Evolutionary conservation across 176 grass and related monocot genomes (phyloP).

Genomic region (Coix lacrymajobi): DNA sequence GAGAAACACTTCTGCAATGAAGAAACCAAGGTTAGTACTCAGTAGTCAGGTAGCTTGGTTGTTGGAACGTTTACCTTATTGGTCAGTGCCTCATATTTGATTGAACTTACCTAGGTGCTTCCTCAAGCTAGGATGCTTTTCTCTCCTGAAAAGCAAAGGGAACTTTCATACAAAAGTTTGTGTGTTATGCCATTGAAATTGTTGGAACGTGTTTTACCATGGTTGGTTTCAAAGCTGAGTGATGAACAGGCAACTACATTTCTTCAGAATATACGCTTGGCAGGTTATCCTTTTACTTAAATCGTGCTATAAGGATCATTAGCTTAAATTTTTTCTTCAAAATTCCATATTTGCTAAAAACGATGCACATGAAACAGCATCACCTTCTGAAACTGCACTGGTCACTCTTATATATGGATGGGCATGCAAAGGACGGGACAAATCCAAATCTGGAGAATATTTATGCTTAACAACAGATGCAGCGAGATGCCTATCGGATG

Average conservation of each 20-base stretch:
- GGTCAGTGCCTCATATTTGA: constrained; percentile 5
- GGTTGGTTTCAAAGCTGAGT: constrained; percentile 78
- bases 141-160: constrained; percentile 84
- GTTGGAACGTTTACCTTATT: constrained; percentile 19
- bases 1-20: constrained; percentile 85
- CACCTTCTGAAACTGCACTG: constrained; percentile 72
- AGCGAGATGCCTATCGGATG: constrained; percentile 31
- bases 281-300: constrained; percentile 52
- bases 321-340: constrained; percentile 16
- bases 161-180: constrained; percentile 79
- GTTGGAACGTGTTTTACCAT: constrained; percentile 89
- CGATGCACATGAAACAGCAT: constrained; percentile 51
- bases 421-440: constrained; percentile 84
- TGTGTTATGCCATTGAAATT: constrained; percentile 97
- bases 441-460: constrained; percentile 64
- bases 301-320: not conserved
- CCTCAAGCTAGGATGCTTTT: constrained; percentile 89
- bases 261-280: constrained; percentile 78
- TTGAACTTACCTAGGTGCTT: constrained; percentile 83
- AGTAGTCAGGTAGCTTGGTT: not conserved
- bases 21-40: constrained; percentile 77
- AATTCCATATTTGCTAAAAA: constrained; percentile 38
- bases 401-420: constrained; percentile 94
- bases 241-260: constrained; percentile 77
- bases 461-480: constrained; percentile 60